Evolutionary conservation across 1,284 basidiomycete genomes (phyloP), one percentile per base, ranked within the genome.

Genomic region (Mycosarcoma maydis): DNA sequence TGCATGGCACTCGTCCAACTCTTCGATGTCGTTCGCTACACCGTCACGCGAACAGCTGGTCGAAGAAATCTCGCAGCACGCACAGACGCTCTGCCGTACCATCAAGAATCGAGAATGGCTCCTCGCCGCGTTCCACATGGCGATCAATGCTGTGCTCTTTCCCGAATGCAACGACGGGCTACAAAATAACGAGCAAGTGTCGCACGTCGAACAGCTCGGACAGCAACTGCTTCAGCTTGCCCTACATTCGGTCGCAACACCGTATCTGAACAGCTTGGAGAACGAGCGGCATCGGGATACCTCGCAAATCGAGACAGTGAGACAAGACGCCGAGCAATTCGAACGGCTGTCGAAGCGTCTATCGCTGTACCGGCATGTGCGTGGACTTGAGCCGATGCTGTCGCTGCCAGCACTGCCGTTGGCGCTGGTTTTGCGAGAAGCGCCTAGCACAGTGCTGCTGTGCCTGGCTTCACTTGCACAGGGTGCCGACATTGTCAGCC

Each of bases 201-300:
- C 22, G 8, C 39, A 45, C 4, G 14, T 50, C 11, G 56, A 56
- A 14, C 56, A 60, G 38, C 42, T 70, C 11, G 61, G 56, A 2
- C 60, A 60, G 23, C 61, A 64, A 33, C 53, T 70, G 4, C 30
- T 70, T 4, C 53, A 60, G 44, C 48, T 65, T 2, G 60, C 56
- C 1, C 40, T 59, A 1, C 67, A 64, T 10, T 56, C 60, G 5
- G 42, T 65, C 17, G 52, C 42, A 9, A 13, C 30, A 9, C 60
- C 67, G 0, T 38, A 34, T 14, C 41, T 64, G 6, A 10, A n/a
- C n/a, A 38, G 11, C 16, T 33, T 59, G 37, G 36, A 37, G 17
- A 20, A 54, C 7, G 44, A 43, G 6, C 37, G 32, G 0, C 23
- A 24, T 20, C n/a, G n/a, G n/a, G n/a, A n/a, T n/a, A n/a, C n/a